A percentile compares a stretch with the other conserved stretches of the same genome.
Evolutionary conservation across 2,329 filamentous ascomycete species (phyloP).

Genomic region (Berkeleyomyces rouxiae): DNA sequence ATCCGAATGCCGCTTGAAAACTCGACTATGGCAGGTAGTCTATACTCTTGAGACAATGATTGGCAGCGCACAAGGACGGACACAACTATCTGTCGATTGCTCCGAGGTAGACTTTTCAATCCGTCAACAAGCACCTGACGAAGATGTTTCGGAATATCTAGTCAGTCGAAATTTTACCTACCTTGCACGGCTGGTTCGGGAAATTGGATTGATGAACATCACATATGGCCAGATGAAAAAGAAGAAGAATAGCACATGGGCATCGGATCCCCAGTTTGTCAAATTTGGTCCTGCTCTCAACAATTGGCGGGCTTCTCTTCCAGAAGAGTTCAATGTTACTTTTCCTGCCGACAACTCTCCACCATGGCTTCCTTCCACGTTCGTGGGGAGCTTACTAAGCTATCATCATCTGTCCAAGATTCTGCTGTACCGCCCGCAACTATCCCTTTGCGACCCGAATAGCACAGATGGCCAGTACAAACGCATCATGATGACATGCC

Average conservation of each 20-base stretch:
- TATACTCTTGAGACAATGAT: conserved; percentile 84
- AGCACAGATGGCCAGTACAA: conserved; percentile 63
- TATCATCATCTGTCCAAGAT: conserved; percentile 79
- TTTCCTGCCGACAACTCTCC: conserved; percentile 65
- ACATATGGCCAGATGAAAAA: conserved; percentile 59
- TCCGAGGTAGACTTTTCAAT: conserved; percentile 62
- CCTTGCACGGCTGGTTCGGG: conserved; percentile 59
- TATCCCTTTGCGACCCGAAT: conserved; percentile 61
- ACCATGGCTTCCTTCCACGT: conserved; percentile 74
- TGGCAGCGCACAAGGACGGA: conserved; percentile 75
- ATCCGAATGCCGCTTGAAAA: conserved; percentile 69
- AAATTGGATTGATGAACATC: conserved; percentile 60
- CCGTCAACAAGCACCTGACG: conserved; percentile 43
- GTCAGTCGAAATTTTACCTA: conserved; percentile 74
- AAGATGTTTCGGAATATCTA: conserved; percentile 59
- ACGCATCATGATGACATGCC: conserved; percentile 72
- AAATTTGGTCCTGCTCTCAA: conserved; percentile 63
- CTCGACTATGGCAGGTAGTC: conserved; percentile 75
- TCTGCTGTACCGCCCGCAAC: conserved; percentile 72
- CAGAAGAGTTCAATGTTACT: conserved; percentile 57
- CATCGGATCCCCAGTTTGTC: conserved; percentile 66
- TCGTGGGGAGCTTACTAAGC: conserved; percentile 73
- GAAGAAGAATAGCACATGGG: conserved; percentile 53
- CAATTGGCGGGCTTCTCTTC: conserved; percentile 60
- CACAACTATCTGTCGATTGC: conserved; percentile 58